Base-by-base conservation (phyloP, 345 rosid genomes). In the Tarenaya hassleriana region DNA sequence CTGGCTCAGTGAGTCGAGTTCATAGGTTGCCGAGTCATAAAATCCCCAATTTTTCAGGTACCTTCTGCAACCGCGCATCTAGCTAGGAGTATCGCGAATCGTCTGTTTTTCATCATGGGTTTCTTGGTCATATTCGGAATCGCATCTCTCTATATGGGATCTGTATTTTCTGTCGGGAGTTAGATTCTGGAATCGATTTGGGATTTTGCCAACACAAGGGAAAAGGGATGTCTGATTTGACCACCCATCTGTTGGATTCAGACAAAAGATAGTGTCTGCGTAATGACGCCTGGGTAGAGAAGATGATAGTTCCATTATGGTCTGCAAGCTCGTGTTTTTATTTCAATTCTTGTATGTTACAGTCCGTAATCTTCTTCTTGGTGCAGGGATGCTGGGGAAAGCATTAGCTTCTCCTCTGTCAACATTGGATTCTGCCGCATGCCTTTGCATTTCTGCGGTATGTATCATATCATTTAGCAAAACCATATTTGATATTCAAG, bases 381-480 rank as follows among this genome's bases (percentile, higher is more conserved):
- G 20, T 61, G 63, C 56, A 75, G 85, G 68, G 73, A 84, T 88
- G 91, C 72, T 73, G 18, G 84, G 81, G 43, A 79, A 67, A 68
- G 63, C 74, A 17, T 45, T 64, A 51, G 73, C 79, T 67, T 84
- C 83, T 55, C 77, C 83, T 67, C 48, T 82, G 58, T 60, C 73
- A 41, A 67, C 74, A 2, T 48, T 65, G 37, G 66, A 65, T 55
- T 63, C 64, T 50, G 24, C 49, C 24, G 51, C 60, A 27, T 54
- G 54, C 32, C 47, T 45, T 12, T 32, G 45, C 15, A 52, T 45
- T 58, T 45, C 53, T 15, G 4, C 64, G 16, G 83, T 82, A 67
- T 58, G 80, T 64, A 43, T 27, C 14, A 16, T 29, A 48, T 46
- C 47, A 13, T 49, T 49, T 46, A n/a, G n/a, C 20, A 46, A 11